Percentiles rank a stretch among this genome's conserved stretches.
These are phyloP conservation scores for Trametes cingulata DNA, from an alignment of 768 basidiomycete species.

Conservation along the genomic window DNA sequence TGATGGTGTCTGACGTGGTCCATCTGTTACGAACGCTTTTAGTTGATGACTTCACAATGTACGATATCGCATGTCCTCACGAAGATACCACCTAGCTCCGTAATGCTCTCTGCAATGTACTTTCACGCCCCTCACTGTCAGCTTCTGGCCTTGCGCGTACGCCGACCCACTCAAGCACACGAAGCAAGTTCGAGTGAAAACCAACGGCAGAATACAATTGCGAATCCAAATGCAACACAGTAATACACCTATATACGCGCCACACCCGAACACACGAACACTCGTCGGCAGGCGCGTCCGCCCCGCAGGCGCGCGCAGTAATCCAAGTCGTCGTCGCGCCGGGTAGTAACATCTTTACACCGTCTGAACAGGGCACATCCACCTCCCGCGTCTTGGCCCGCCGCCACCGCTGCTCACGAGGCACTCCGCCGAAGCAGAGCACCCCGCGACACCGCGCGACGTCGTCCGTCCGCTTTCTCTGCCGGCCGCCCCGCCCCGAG, in stretches of 20 bases:
- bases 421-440: not conserved
- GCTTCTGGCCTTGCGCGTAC: not conserved
- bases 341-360: conserved; percentile 1
- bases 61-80: not conserved
- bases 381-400: not conserved
- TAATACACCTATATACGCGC: conserved; percentile 10
- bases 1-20: too few relatives aligned
- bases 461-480: not conserved
- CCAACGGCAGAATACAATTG: conserved; percentile 8
- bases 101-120: not conserved
- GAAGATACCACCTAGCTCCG: not conserved
- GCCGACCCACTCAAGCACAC: not conserved
- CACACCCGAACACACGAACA: conserved; percentile 1
- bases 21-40: too few relatives aligned
- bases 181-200: not conserved
- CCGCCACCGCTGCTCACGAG: conserved; percentile 3
- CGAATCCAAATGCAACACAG: not conserved
- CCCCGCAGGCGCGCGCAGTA: too few relatives aligned
- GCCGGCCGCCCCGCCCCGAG: conserved; percentile 1
- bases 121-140: not conserved
- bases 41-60: not conserved
- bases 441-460: not conserved
- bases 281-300: not conserved
- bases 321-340: not conserved
- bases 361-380: not conserved